Base-by-base conservation (phyloP, 129 eudicot genomes). In the Lactuca sativa region DNA sequence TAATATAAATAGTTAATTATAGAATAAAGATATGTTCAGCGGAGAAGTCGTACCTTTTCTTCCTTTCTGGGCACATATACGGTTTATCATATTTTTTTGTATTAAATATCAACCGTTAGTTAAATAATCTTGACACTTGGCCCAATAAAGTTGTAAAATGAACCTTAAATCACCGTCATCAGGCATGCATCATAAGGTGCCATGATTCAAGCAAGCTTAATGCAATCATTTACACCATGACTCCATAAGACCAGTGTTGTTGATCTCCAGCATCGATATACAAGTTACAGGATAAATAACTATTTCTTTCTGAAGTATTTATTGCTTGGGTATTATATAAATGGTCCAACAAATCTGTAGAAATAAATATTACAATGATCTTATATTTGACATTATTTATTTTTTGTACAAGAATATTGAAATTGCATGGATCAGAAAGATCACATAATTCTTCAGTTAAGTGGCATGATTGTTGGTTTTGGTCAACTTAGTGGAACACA, bases 61-160 rank as follows among this genome's bases (percentile, higher is more conserved):
- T 38, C 68, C 17, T 63, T 63, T 63, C 11, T 41, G 55, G 33
- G 16, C 34, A 64, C 69, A 64, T 64, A 43, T 43, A 43, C 49
- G 49, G 13, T 43, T 43, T 43, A 43, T 3, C 49, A 43, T 43
- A 43, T 43, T 43, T 43, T 43, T 40, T 43, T n/a, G 54, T 17
- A 16, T 62, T 62, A 5, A 37, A 6, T 41, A 18, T 41, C 68
- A 63, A 16, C 16, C 10, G 15, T 16, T 51, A 63, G 9, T 63
- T 56, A 12, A 17, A 16, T 38, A 16, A 40, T 41, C 5, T 18
- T 43, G 69, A 14, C 57, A 21, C 14, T 47, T 65, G 18, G 56
- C 41, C 8, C 40, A 13, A 65, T 44, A 47, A 47, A 44, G 57
- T 25, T 65, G 70, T 65, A 13, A 18, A 47, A 44, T 21, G 69